Conservation (phyloP, 176 grass and related monocot species). For the Cenchrus purpureus region DNA sequence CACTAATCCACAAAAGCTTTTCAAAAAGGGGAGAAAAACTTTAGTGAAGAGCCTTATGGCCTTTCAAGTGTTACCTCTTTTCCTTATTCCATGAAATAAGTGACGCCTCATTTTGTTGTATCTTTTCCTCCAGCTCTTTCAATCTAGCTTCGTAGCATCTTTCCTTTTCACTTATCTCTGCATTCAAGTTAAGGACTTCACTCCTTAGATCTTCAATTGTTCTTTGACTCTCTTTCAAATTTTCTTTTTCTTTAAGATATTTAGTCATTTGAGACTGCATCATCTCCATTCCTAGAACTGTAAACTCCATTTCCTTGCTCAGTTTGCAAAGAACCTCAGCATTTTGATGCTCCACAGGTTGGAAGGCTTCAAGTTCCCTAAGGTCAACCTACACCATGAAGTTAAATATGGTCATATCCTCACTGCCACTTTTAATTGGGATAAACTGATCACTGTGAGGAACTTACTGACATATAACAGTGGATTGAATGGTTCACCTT, state of each 20-base stretch:
- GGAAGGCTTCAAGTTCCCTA: slow-evolving; percentile 8
- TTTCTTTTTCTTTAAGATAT: slow-evolving; percentile 58
- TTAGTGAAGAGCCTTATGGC: neutral
- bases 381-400: slow-evolving; percentile 49
- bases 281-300: slow-evolving; percentile 55
- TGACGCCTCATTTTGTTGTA: slow-evolving; percentile 53
- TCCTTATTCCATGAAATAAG: slow-evolving; percentile 56
- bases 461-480: slow-evolving; percentile 73
- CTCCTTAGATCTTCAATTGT: slow-evolving; percentile 47
- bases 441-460: slow-evolving; percentile 43
- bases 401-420: slow-evolving; percentile 32
- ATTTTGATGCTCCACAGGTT: slow-evolving; percentile 31
- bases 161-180: slow-evolving; percentile 63
- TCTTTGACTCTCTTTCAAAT: slow-evolving; percentile 39
- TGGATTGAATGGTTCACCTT: slow-evolving; percentile 61
- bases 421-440: neutral
- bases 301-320: slow-evolving; percentile 56
- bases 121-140: slow-evolving; percentile 58
- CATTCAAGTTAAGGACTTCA: slow-evolving; percentile 65
- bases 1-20: neutral
- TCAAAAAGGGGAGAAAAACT: neutral
- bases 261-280: slow-evolving; percentile 53
- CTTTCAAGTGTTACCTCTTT: slow-evolving; percentile 64
- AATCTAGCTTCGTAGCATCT: slow-evolving; percentile 47
- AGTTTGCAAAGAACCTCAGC: slow-evolving; percentile 42